Percentiles rank a stretch among this genome's conserved stretches.
Evolutionary conservation across 1,284 basidiomycete species (phyloP).

Genomic region (Apiotrichum gamsii): DNA sequence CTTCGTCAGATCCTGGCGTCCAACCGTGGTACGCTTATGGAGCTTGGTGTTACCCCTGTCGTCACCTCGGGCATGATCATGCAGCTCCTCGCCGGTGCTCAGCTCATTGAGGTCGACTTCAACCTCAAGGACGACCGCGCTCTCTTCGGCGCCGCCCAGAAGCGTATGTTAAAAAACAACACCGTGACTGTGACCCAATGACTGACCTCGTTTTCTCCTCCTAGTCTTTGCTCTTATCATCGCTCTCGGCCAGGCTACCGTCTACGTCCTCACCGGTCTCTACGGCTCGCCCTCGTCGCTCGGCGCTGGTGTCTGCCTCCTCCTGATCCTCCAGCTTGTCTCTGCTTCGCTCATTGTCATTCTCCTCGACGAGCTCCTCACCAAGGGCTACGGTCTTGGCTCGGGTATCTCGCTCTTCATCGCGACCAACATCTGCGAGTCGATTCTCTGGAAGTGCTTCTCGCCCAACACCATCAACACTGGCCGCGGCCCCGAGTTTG

Average conservation of each 20-base stretch:
- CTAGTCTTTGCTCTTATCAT: constrained; percentile 95
- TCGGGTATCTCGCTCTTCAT: constrained; percentile 99
- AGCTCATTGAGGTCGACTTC: constrained; percentile 96
- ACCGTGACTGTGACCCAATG: neutral
- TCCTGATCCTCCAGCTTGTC: constrained; percentile 92
- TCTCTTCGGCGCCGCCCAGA: constrained; percentile 92
- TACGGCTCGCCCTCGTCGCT: constrained; percentile 91
- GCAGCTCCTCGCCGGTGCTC: constrained; percentile 96
- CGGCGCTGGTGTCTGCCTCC: constrained; percentile 89
- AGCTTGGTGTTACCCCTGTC: constrained; percentile 95
- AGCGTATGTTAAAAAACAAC: constrained; percentile 58
- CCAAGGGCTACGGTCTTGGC: constrained; percentile 97
- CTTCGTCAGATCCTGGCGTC: constrained; percentile 98
- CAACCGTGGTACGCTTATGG: constrained; percentile 98
- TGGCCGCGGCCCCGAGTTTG: constrained; percentile 95
- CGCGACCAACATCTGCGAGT: constrained; percentile 98
- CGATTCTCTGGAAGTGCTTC: constrained; percentile 99
- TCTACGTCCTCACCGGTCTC: constrained; percentile 94
- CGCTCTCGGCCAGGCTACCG: constrained; percentile 90
- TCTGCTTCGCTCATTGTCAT: constrained; percentile 94
- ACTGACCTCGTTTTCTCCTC: neutral
- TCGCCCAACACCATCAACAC: constrained; percentile 98
- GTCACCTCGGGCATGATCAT: constrained; percentile 99
- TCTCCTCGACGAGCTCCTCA: constrained; percentile 94
- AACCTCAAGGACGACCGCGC: constrained; percentile 94